Evolutionary conservation across 2,329 filamentous ascomycete genomes (phyloP), one percentile per base, ranked within the genome.

Genomic region (Volutella citrinella): DNA sequence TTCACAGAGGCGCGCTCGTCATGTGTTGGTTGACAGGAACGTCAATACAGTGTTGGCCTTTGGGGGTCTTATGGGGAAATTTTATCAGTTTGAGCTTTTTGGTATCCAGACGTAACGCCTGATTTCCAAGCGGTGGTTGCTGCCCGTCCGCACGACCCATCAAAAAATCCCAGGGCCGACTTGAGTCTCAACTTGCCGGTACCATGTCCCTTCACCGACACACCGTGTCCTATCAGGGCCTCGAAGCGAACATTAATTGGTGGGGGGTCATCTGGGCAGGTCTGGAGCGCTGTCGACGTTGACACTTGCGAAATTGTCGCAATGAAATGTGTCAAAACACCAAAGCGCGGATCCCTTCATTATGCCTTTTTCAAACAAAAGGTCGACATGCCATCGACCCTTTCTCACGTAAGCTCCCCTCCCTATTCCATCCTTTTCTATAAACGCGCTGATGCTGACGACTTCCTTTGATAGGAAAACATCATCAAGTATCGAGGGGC

Each of bases 321-420:
- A 5, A n/a, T 34, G 11, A 34, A 34, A 21, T n/a, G 18, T 10
- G 15, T 22, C 7, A 9, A 5, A 15, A 11, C 5, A 4, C 10
- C 6, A 14, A 10, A 10, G 15, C 23, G 5, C 16, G 7, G 12
- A n/a, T 7, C 16, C 9, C 13, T 14, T 5, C 15, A 34, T 12
- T 13, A 12, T 17, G 10, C n/a, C 7, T 15, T 7, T 10, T 7
- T 21, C 9, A 18, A 34, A 17, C 22, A 12, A 17, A 24, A 34
- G 17, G 18, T 27, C 17, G 23, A 34, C 12, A 15, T 14, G 4
- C 19, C 28, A 18, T 18, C 23, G 11, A 11, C 7, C n/a, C 7
- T 27, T 4, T 27, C 16, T 4, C 31, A 34, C 22, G 31, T 34
- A 21, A 27, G 31, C n/a, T n/a, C n/a, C n/a, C n/a, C n/a, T n/a